Conservation (phyloP, 768 basidiomycete genomes). For the Termitomyces sp. region DNA sequence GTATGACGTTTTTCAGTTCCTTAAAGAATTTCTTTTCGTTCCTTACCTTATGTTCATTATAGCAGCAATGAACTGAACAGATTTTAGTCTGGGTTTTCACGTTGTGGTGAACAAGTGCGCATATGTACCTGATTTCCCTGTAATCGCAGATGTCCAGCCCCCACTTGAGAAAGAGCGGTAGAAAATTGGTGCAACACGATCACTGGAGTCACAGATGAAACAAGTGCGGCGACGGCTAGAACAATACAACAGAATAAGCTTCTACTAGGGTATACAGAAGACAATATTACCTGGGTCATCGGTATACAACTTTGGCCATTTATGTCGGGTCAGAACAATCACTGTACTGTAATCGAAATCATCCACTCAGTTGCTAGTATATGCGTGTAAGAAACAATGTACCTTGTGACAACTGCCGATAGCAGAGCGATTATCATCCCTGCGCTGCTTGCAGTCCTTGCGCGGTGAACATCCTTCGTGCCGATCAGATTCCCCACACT, state of each 20-base stretch:
- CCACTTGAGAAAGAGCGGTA: slow-evolving; percentile 64
- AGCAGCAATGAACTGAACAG: slow-evolving; percentile 57
- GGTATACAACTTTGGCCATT: not conserved
- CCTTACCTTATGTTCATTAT: slow-evolving; percentile 65
- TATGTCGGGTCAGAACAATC: not conserved
- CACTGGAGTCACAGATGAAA: slow-evolving; percentile 65
- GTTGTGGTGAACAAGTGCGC: not conserved
- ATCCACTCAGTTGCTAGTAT: not conserved
- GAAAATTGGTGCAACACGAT: slow-evolving; percentile 38
- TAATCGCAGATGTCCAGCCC: slow-evolving; percentile 74
- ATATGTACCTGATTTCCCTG: slow-evolving; percentile 62
- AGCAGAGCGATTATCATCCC: not conserved
- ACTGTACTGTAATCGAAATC: not conserved
- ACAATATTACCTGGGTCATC: not conserved
- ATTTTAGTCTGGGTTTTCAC: not conserved
- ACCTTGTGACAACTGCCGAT: not conserved
- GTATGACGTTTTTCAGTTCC: not conserved
- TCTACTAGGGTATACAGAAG: not conserved
- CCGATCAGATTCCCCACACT: not conserved
- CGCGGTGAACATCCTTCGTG: not conserved
- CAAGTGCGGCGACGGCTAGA: slow-evolving; percentile 48
- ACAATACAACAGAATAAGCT: not conserved
- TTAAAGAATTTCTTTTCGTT: not conserved
- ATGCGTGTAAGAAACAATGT: not conserved
- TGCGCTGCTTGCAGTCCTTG: not conserved